These are phyloP conservation scores for Phytopythium mirpurense DNA, from an alignment of 352 stramenopile species.

Conservation along the genomic window DNA sequence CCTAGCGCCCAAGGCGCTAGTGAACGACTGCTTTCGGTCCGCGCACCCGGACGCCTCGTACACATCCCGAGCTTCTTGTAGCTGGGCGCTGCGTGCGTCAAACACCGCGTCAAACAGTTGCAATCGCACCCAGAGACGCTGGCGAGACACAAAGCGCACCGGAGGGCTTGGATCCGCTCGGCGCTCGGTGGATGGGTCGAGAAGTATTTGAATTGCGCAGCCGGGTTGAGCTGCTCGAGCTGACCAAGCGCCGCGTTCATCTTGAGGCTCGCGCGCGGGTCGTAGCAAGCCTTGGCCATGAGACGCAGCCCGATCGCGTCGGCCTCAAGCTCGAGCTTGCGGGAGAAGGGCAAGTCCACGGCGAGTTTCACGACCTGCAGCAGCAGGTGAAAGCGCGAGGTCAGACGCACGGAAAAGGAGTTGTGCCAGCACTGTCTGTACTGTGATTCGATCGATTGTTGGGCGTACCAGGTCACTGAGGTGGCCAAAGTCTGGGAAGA, in stretches of 20 bases:
- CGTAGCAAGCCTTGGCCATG: slow-evolving; percentile 57
- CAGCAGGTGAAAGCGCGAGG: not conserved
- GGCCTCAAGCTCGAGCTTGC: slow-evolving; percentile 49
- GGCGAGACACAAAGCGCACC: slow-evolving; percentile 15
- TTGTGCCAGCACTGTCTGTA: not conserved
- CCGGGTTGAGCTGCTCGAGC: slow-evolving; percentile 16
- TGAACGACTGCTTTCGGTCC: slow-evolving; percentile 27
- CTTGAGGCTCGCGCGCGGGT: slow-evolving; percentile 46
- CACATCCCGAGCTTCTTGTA: slow-evolving; percentile 34
- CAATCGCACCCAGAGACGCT: not conserved
- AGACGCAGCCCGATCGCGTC: slow-evolving; percentile 48
- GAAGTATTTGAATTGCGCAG: slow-evolving; percentile 58
- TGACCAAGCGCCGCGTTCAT: slow-evolving; percentile 38
- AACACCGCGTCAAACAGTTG: not conserved
- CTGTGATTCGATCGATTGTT: not conserved
- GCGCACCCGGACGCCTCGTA: slow-evolving; percentile 38
- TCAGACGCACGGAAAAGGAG: not conserved
- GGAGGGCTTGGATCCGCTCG: slow-evolving; percentile 45
- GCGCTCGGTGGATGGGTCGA: slow-evolving; percentile 65
- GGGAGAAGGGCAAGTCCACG: slow-evolving; percentile 50
- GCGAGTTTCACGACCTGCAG: slow-evolving; percentile 39
- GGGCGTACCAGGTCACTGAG: slow-evolving; percentile 46
- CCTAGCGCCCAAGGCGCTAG: not conserved
- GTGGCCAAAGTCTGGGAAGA: slow-evolving; percentile 50
- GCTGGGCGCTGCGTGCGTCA: slow-evolving; percentile 20